These are phyloP conservation scores for Licmophora abbreviata DNA, from an alignment of 108 stramenopile species.

Conservation along the genomic window DNA sequence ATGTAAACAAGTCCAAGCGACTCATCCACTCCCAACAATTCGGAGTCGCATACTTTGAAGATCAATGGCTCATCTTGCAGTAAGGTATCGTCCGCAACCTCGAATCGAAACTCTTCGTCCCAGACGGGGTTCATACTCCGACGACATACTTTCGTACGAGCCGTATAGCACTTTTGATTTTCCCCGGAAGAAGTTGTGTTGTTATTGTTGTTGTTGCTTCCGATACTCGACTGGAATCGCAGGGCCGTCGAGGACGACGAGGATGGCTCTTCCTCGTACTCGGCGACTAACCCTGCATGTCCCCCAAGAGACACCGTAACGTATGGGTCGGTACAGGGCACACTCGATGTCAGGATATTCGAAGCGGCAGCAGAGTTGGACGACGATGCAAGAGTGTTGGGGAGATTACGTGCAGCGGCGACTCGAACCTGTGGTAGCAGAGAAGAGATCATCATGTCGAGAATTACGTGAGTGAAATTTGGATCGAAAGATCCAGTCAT, in stretches of 20 bases:
- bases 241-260: background rate
- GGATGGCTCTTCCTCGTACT: conserved; percentile 30
- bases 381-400: conserved; percentile 3
- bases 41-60: conserved; percentile 86
- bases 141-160: conserved; percentile 67
- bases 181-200: conserved; percentile 4
- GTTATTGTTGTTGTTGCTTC: conserved; percentile 1
- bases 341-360: background rate
- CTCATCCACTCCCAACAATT: conserved; percentile 21
- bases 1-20: conserved; percentile 90
- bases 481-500: too few relatives aligned
- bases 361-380: background rate
- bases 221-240: background rate
- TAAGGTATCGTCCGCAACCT: conserved; percentile 92
- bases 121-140: conserved; percentile 76
- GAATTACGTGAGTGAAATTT: too few relatives aligned
- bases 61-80: conserved; percentile 94
- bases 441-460: too few relatives aligned
- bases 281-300: conserved; percentile 29
- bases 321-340: conserved; percentile 39
- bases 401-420: conserved; percentile 35
- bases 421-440: too few relatives aligned
- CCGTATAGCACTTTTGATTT: conserved; percentile 75
- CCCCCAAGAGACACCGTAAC: conserved; percentile 54
- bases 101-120: conserved; percentile 94